phyloP scores from a whole-genome alignment of 2,329 filamentous ascomycete species.

The Curvularia verruculosa region DNA sequence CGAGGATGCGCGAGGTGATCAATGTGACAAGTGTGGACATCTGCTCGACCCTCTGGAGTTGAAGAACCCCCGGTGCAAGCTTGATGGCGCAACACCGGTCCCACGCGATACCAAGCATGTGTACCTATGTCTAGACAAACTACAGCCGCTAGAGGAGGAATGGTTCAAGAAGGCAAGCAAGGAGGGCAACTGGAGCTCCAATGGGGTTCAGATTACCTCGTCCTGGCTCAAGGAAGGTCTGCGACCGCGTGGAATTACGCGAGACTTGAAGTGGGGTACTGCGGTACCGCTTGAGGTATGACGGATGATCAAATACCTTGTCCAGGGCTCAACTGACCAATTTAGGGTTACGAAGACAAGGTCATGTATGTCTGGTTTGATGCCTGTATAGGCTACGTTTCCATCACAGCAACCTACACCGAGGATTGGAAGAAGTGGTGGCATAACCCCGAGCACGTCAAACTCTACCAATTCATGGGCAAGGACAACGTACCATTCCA shows the following conservation, averaged over 20 bases:
- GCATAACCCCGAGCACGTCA: constrained; percentile 85
- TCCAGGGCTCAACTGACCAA: constrained; percentile 11
- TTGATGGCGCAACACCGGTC: constrained; percentile 82
- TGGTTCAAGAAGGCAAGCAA: constrained; percentile 78
- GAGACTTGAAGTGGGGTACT: constrained; percentile 90
- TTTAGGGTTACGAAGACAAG: constrained; percentile 68
- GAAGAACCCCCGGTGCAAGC: constrained; percentile 77
- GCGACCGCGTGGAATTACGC: constrained; percentile 84
- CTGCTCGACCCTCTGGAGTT: constrained; percentile 57
- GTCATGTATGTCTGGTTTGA: constrained; percentile 96
- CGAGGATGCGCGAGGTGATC: constrained; percentile 59
- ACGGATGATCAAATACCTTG: neutral
- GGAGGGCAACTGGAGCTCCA: constrained; percentile 77
- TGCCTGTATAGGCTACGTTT: constrained; percentile 92
- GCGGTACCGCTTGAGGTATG: constrained; percentile 59
- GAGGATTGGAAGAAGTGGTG: constrained; percentile 93
- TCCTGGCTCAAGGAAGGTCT: constrained; percentile 84
- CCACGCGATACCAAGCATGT: constrained; percentile 86
- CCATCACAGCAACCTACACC: constrained; percentile 90
- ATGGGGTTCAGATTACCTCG: constrained; percentile 76
- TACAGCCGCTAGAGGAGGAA: constrained; percentile 75
- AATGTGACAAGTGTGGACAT: constrained; percentile 59
- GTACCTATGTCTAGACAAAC: constrained; percentile 83
- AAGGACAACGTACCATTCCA: constrained; percentile 91
- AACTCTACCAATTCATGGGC: constrained; percentile 90